phyloP scores from a whole-genome alignment of 2,329 filamentous ascomycete genomes.

The Cytospora leucostoma region DNA sequence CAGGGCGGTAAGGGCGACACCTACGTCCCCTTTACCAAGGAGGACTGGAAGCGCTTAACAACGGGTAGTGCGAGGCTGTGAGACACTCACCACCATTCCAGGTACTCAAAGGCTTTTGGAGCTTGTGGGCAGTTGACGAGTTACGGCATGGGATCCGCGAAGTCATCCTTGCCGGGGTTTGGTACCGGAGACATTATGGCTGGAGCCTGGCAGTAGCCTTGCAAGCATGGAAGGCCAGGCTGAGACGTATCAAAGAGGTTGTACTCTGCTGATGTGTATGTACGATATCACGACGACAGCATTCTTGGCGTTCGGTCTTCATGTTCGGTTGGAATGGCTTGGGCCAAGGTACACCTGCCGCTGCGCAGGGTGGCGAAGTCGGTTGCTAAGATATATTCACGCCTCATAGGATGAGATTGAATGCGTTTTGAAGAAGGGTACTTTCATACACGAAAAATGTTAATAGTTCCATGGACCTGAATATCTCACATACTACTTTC shows the following conservation, averaged over 20 bases:
- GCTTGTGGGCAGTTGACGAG: neutral
- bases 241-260: too few species aligned
- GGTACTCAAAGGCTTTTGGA: neutral
- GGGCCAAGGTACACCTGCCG: neutral
- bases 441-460: neutral
- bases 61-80: constrained; percentile 35
- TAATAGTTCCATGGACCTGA: neutral
- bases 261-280: neutral
- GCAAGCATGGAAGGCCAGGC: neutral
- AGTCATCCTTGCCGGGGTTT: neutral
- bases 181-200: neutral
- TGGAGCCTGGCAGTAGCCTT: neutral
- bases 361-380: neutral
- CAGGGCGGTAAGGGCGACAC: constrained; percentile 56
- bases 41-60: constrained; percentile 55
- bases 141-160: neutral
- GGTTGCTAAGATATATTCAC: neutral
- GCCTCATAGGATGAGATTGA: neutral
- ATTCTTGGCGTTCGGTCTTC: neutral
- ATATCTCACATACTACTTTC: too few species aligned
- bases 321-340: neutral
- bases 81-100: neutral
- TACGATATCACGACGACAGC: neutral
- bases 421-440: neutral
- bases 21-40: constrained; percentile 60